phyloP scores from a whole-genome alignment of 2,329 filamentous ascomycete genomes.

The Phoma herbarum region DNA sequence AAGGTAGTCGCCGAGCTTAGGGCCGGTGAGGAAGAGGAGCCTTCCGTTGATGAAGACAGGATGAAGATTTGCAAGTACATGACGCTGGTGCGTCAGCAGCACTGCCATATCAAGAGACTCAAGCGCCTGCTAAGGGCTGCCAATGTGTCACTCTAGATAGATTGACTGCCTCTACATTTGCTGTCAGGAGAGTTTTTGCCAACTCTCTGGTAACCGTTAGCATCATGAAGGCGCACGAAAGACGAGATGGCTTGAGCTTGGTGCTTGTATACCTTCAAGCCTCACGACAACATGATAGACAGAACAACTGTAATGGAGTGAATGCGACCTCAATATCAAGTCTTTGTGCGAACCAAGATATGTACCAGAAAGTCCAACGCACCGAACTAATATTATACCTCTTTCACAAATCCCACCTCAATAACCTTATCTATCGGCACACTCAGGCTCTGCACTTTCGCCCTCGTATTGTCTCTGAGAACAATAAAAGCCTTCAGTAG shows the following conservation, averaged over 20 bases:
- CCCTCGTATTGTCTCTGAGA: slow-evolving; percentile 71
- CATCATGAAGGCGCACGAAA: not conserved
- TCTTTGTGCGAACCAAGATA: not conserved
- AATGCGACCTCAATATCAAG: not conserved
- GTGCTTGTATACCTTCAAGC: not conserved
- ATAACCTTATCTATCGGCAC: slow-evolving; percentile 68
- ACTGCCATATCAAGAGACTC: not conserved
- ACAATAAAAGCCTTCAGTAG: slow-evolving; percentile 68
- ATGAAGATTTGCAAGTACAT: not conserved
- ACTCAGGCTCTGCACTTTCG: slow-evolving; percentile 71
- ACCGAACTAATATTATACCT: slow-evolving; percentile 57
- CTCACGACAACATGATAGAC: not conserved
- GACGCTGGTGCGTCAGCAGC: not conserved
- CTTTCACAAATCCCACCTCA: slow-evolving; percentile 75
- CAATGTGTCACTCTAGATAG: not conserved
- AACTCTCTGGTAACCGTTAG: not conserved
- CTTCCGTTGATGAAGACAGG: not conserved
- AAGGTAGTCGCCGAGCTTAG: not conserved
- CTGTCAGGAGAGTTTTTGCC: not conserved
- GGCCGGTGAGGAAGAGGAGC: not conserved
- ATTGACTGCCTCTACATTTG: not conserved
- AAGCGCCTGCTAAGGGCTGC: not conserved
- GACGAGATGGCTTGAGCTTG: not conserved
- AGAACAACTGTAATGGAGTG: too few relatives aligned
- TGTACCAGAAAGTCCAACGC: slow-evolving; percentile 3